Percentiles rank a stretch among this genome's conserved stretches.
These are phyloP conservation scores for Capsicum rhomboideum DNA, from an alignment of 257 asterid species.

Conservation along the genomic window DNA sequence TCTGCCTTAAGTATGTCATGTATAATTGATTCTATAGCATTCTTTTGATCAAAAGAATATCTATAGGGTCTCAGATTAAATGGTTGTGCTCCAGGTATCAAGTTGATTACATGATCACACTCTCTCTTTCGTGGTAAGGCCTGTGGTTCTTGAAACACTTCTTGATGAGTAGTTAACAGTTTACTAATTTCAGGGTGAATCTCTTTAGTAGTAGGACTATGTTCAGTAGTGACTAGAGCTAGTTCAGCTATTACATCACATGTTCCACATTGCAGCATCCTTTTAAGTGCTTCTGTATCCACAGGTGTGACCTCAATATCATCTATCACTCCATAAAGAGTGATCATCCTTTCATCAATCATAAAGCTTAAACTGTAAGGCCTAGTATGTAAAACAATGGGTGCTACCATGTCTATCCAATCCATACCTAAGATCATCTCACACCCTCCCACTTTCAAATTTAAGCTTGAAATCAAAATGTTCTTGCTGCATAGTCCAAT, in stretches of 20 bases:
- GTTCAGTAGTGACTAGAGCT: no score
- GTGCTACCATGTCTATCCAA: neutral
- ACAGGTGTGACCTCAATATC: neutral
- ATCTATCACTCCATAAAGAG: neutral
- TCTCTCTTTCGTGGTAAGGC: neutral
- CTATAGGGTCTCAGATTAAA: neutral
- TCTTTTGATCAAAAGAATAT: neutral
- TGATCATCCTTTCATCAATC: no score
- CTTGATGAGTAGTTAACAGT: rapidly evolving
- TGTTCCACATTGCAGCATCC: neutral
- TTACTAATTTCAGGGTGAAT: neutral
- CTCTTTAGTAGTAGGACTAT: no score
- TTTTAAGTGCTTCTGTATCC: neutral
- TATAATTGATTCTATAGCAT: no score
- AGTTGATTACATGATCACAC: neutral
- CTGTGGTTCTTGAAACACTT: neutral
- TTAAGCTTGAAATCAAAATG: neutral
- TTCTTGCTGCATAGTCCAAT: neutral
- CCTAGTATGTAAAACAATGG: neutral
- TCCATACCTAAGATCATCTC: neutral
- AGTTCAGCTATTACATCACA: neutral
- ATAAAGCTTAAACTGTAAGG: neutral
- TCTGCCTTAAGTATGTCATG: no score
- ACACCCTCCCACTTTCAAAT: neutral
- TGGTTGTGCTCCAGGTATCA: neutral